Percentiles rank a stretch among this genome's conserved stretches.
Evolutionary conservation across 2,329 filamentous ascomycete genomes (phyloP).

Genomic region (Cladosporium austrohemisphaericum): DNA sequence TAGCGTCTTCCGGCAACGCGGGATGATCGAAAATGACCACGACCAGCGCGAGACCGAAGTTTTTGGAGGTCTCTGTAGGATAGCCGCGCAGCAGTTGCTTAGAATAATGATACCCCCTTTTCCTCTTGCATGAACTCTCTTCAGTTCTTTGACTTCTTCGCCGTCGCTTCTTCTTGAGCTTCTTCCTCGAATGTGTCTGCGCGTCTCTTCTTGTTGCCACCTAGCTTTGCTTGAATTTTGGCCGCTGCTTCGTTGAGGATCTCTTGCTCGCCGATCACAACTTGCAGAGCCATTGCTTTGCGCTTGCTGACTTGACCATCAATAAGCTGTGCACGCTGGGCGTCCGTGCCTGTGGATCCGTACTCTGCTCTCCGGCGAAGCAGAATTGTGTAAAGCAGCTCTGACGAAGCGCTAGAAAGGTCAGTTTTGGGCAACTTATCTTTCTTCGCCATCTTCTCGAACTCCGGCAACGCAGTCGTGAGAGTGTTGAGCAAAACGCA

Average conservation of each 20-base stretch:
- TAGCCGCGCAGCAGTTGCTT: constrained; percentile 26
- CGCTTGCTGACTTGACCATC: neutral
- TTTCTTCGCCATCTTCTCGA: constrained; percentile 39
- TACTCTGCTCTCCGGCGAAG: constrained; percentile 28
- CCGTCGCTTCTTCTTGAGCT: constrained; percentile 24
- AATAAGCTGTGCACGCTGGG: constrained; percentile 3
- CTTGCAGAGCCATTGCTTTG: constrained; percentile 58
- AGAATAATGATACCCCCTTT: constrained; percentile 19
- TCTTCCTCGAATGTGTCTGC: constrained; percentile 24
- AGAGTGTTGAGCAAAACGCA: constrained; percentile 44
- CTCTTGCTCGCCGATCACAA: constrained; percentile 69
- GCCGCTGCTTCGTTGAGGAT: constrained; percentile 54
- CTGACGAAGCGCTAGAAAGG: constrained; percentile 33
- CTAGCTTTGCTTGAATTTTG: constrained; percentile 14
- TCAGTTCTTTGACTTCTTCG: constrained; percentile 20
- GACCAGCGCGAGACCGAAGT: constrained; percentile 5
- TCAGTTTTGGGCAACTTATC: constrained; percentile 42
- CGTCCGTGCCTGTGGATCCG: neutral
- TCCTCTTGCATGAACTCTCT: neutral
- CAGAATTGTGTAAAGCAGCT: constrained; percentile 40
- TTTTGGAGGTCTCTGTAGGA: constrained; percentile 18
- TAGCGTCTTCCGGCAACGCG: constrained; percentile 8
- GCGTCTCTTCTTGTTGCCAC: constrained; percentile 24
- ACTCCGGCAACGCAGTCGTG: constrained; percentile 39
- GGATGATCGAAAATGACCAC: constrained; percentile 4